Percentiles rank a stretch among this genome's conserved stretches.
Conservation (phyloP, 148 eudicot species). For the Salicornia ramosissima region DNA sequence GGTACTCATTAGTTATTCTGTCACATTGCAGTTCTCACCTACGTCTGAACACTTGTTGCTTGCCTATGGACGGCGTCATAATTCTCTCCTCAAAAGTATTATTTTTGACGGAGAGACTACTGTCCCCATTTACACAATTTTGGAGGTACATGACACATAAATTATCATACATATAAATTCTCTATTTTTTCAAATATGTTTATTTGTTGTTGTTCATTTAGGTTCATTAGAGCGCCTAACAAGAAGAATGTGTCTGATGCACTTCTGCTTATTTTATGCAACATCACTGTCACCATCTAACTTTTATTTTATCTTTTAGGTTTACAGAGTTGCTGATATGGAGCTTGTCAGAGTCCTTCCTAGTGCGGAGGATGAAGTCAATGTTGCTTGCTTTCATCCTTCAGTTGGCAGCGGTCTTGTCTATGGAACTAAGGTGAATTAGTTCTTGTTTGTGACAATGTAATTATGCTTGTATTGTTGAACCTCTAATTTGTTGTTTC, state of each 20-base stretch:
- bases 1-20: background rate
- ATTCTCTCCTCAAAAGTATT: constrained; percentile 89
- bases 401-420: constrained; percentile 88
- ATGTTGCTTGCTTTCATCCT: constrained; percentile 99
- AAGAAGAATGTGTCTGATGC: no score
- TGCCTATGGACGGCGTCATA: constrained; percentile 97
- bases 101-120: constrained; percentile 88
- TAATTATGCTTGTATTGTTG: background rate
- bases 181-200: background rate
- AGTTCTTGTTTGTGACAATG: background rate
- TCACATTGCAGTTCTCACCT: constrained; percentile 79
- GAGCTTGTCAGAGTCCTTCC: constrained; percentile 98
- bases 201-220: background rate
- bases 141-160: constrained; percentile 53
- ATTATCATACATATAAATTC: background rate
- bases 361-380: constrained; percentile 98
- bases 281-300: constrained; percentile 2
- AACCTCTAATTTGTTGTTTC: constrained; percentile 9
- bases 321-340: constrained; percentile 94
- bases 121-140: constrained; percentile 79
- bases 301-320: constrained; percentile 38
- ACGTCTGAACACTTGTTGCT: constrained; percentile 97
- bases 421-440: constrained; percentile 90
- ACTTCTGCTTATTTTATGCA: background rate
- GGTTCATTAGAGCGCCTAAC: background rate